Evolutionary conservation across 169 alveolate species (phyloP), one percentile per base, ranked within the genome.

Genomic region (Theileria orientalis): DNA sequence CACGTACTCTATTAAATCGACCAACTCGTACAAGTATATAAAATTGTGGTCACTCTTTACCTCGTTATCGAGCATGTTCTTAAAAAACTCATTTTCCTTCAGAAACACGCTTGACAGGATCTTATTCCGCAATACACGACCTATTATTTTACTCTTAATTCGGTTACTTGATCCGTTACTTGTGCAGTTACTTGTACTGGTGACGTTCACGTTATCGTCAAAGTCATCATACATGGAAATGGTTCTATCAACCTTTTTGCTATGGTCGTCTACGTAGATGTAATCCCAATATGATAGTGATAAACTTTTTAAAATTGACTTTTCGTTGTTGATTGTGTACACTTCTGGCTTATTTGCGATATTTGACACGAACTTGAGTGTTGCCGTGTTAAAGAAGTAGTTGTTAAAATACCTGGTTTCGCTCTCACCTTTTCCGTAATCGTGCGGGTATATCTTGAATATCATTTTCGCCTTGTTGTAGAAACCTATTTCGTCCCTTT

Each of bases 211-310:
- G n/a, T n/a, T n/a, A n/a, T n/a, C n/a, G n/a, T n/a, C n/a, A n/a
- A n/a, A n/a, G n/a, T n/a, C n/a, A n/a, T n/a, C n/a, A n/a, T n/a
- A n/a, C n/a, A n/a, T n/a, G n/a, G 16, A 42, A 42, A 42, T 13
- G 13, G 52, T 42, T 13, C 52, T n/a, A n/a, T n/a, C n/a, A n/a
- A n/a, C n/a, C n/a, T n/a, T n/a, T n/a, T n/a, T n/a, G 11, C 59
- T 2, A 3, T 61, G 70, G 1, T 63, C 83, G 8, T 29, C 42
- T 19, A 71, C 21, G 27, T 21, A n/a, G 32, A 79, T 46, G 33
- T 79, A 61, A 54, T 79, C 87, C 87, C 87, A 79, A 8, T 40
- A 30, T n/a, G 87, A 79, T 23, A 79, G 57, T 19, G 54, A 27
- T n/a, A 13, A 0, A 3, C 83, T 84, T 16, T 63, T 40, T 27